Percentiles rank a stretch among this genome's conserved stretches.
These are phyloP conservation scores for Sugiyamaella qingdaonensis DNA, from an alignment of 805 yeast genomes.

Conservation along the genomic window DNA sequence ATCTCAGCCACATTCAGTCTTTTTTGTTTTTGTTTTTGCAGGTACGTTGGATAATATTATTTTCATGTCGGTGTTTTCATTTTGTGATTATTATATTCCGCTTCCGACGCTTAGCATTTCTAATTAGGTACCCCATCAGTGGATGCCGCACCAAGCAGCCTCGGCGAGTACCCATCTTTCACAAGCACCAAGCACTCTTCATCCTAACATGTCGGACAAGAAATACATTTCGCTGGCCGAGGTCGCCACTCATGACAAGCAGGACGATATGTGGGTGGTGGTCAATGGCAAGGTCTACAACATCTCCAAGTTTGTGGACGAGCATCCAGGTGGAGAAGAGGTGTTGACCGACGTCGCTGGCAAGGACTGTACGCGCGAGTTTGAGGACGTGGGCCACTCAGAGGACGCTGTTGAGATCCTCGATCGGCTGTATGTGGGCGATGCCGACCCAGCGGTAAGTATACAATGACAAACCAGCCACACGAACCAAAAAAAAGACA, in stretches of 20 bases:
- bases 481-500: not conserved
- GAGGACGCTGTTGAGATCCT: constrained; percentile 87
- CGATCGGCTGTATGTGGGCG: constrained; percentile 67
- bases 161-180: not conserved
- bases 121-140: not conserved
- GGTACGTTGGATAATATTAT: not conserved
- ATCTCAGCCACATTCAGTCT: too few species aligned
- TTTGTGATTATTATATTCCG: not conserved
- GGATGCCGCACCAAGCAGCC: not conserved
- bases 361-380: constrained; percentile 65
- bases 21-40: not conserved
- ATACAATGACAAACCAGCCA: not conserved
- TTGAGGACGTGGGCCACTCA: constrained; percentile 94
- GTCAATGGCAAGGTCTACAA: constrained; percentile 66
- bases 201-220: constrained; percentile 7
- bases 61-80: not conserved
- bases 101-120: not conserved
- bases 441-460: constrained; percentile 53
- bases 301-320: constrained; percentile 49
- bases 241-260: constrained; percentile 42
- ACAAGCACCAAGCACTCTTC: not conserved
- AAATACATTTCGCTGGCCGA: constrained; percentile 38
- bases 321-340: constrained; percentile 86
- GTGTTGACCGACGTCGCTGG: constrained; percentile 77
- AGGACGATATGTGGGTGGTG: constrained; percentile 67